Evolutionary conservation across 176 grass and related monocot genomes (phyloP).

Genomic region (Triticum timopheevii): DNA sequence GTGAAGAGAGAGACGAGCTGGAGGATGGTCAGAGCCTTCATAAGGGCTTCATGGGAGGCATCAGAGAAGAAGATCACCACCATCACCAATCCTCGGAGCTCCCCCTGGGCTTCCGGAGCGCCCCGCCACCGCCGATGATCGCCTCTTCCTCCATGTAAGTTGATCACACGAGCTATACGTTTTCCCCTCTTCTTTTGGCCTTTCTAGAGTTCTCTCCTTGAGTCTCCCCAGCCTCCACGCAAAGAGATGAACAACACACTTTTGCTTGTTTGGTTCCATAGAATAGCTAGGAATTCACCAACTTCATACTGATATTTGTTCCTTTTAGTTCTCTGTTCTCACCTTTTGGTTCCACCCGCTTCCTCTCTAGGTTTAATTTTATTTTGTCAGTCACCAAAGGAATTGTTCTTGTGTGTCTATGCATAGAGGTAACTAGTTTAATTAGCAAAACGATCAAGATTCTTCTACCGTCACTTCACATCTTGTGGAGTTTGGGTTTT

Average conservation of each 20-base stretch:
- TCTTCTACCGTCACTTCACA: neutral
- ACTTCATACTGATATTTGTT: neutral
- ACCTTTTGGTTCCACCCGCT: neutral
- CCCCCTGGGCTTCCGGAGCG: neutral
- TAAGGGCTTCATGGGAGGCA: constrained; percentile 40
- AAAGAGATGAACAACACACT: neutral
- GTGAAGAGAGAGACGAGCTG: constrained; percentile 15
- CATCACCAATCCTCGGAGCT: constrained; percentile 6
- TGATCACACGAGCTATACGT: neutral
- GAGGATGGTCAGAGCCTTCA: constrained; percentile 52
- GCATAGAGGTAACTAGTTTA: neutral
- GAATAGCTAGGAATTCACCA: constrained; percentile 25
- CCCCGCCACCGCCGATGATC: constrained; percentile 22
- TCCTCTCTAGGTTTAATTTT: neutral
- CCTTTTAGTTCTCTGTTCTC: neutral
- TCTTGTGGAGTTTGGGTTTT: neutral
- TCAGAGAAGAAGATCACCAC: constrained; percentile 25
- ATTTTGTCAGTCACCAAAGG: neutral
- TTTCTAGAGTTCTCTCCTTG: neutral
- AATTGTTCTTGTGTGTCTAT: neutral
- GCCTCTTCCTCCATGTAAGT: constrained; percentile 57
- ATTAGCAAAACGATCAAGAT: neutral
- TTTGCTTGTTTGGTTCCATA: neutral
- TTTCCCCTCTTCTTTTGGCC: neutral
- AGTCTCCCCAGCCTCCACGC: neutral